phyloP scores from a whole-genome alignment of 768 basidiomycete genomes.

The Amanita thiersii region DNA sequence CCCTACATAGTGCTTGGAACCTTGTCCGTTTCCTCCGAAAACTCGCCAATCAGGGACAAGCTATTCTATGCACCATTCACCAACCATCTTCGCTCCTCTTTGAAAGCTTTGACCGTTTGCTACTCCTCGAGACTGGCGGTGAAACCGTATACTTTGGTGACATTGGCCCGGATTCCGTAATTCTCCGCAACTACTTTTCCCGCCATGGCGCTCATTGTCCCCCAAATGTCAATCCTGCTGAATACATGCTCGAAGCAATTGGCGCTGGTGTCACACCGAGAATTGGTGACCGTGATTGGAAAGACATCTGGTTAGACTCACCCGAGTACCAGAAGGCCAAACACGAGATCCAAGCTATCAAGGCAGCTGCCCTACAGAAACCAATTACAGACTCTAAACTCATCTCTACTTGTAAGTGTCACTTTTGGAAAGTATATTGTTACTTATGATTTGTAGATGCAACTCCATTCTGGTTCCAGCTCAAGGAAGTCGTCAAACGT shows the following conservation, averaged over 20 bases:
- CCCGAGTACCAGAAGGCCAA: constrained; percentile 40
- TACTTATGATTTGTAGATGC: constrained; percentile 39
- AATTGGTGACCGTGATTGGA: constrained; percentile 79
- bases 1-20: constrained; percentile 67
- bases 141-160: constrained; percentile 93
- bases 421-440: not conserved
- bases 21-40: constrained; percentile 76
- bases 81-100: constrained; percentile 84
- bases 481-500: constrained; percentile 56
- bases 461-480: constrained; percentile 68
- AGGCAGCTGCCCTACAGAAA: constrained; percentile 34
- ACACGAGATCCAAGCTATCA: constrained; percentile 39
- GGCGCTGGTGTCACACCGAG: constrained; percentile 72
- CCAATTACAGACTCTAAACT: constrained; percentile 30
- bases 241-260: constrained; percentile 82
- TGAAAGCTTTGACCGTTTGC: constrained; percentile 72
- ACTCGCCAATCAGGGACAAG: constrained; percentile 79
- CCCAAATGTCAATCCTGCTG: constrained; percentile 67
- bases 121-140: constrained; percentile 69
- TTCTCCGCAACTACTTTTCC: constrained; percentile 71
- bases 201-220: constrained; percentile 70
- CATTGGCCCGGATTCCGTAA: constrained; percentile 65
- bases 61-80: constrained; percentile 87
- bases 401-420: constrained; percentile 39
- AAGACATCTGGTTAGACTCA: constrained; percentile 75